A percentile compares a stretch with the other conserved stretches of the same genome.
Conservation (phyloP, 495 filamentous ascomycete genomes). For the Entonaema liquescens region DNA sequence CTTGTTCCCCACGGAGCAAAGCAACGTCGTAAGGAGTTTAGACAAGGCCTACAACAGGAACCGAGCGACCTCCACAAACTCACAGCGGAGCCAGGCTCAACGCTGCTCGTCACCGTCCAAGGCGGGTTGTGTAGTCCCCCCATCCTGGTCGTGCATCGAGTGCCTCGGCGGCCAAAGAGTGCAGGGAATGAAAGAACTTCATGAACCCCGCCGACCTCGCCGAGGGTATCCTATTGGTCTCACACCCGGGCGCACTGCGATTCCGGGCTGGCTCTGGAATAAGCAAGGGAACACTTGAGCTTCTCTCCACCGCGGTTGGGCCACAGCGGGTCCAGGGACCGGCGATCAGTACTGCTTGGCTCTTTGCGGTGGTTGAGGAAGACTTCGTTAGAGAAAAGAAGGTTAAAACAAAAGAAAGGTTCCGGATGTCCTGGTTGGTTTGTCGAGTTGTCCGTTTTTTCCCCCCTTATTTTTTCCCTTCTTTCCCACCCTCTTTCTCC, state of each 20-base stretch:
- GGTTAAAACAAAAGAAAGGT: neutral
- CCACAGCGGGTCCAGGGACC: conserved; percentile 1
- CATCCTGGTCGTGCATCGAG: neutral
- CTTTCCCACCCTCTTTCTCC: neutral
- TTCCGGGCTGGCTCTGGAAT: conserved; percentile 1
- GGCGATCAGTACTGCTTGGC: conserved; percentile 4
- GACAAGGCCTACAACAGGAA: neutral
- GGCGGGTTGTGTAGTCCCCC: neutral
- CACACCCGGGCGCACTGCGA: neutral
- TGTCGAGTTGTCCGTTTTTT: neutral
- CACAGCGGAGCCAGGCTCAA: neutral
- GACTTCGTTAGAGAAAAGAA: neutral
- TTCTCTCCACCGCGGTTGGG: neutral
- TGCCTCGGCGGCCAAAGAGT: neutral
- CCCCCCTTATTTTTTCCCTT: neutral
- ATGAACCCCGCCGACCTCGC: too few species aligned
- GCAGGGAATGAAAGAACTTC: neutral
- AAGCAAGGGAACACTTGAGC: conserved; percentile 10
- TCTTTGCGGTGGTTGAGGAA: conserved; percentile 1
- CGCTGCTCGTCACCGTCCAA: neutral
- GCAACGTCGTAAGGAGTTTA: too few species aligned
- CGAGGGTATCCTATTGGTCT: conserved; percentile 2
- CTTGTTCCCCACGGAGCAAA: too few species aligned
- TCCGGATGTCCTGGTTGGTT: neutral
- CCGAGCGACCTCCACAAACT: neutral